Base-by-base conservation (phyloP, 2,329 filamentous ascomycete genomes). In the Periconia macrospinosa region DNA sequence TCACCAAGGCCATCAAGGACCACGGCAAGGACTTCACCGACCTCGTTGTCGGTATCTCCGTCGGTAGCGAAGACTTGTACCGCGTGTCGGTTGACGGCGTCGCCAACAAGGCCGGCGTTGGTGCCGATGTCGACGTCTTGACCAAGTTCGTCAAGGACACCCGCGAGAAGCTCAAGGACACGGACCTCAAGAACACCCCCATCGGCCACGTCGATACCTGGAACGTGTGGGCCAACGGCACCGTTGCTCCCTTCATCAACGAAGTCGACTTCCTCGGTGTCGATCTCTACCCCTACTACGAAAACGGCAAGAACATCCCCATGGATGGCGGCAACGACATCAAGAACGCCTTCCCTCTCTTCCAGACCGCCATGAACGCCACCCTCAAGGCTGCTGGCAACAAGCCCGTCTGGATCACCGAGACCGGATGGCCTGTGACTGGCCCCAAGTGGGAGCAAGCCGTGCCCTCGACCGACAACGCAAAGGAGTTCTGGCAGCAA, bases 51-150 rank as follows among this genome's bases (percentile, higher is more conserved):
- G 72, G 66, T 15, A 65, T 74, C 30, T 71, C 70, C 5, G 67
- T 75, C 41, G 72, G 72, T 48, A 71, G 66, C 56, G 72, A 75
- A 58, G 72, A 75, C 45, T 54, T 94, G 42, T 94, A 94, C 81
- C 88, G 90, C 10, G 64, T 68, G 75, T 90, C 90, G 0, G 82
- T 83, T 30, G 85, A 81, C 14, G 90, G 89, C 54, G 81, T 87
- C 57, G 75, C 78, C 49, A 84, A 85, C 68, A 75, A 84, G 2
- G 83, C 86, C 49, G 84, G 86, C 52, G 73, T 83, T 33, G 91
- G 91, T 58, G 78, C 82, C 41, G 74, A 80, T 47, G 87, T 90
- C 6, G 77, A 79, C 41, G 80, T 76, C 6, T 78, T 95, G 47
- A 81, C 85, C 62, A 70, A 76, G 53, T 93, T 92, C 77, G 70